These are phyloP conservation scores for Komagataella ulmi DNA, from an alignment of 805 yeast genomes.

Conservation along the genomic window DNA sequence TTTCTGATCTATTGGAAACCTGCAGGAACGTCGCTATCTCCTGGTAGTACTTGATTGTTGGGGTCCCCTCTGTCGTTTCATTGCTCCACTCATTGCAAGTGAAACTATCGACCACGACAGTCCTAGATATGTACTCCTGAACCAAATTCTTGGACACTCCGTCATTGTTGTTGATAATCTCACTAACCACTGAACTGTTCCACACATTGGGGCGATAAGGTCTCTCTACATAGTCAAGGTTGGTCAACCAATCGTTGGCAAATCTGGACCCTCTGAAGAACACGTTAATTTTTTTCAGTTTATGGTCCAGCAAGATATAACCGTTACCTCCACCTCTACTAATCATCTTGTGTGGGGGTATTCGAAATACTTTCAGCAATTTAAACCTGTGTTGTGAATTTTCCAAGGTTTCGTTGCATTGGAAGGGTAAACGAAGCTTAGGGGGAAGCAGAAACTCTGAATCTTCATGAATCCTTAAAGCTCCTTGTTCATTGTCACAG, in stretches of 20 bases:
- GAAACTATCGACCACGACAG: background rate
- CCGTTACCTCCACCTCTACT: conserved; percentile 11
- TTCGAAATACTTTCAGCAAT: conserved; percentile 4
- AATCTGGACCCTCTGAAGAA: conserved; percentile 9
- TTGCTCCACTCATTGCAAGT: background rate
- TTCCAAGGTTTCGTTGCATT: conserved; percentile 2
- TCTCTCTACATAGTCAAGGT: conserved; percentile 7
- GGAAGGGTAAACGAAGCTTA: conserved; percentile 4
- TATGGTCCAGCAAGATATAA: conserved; percentile 8
- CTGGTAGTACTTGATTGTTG: background rate
- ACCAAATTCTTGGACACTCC: background rate
- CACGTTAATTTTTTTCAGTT: conserved; percentile 3
- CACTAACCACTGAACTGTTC: background rate
- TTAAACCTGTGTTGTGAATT: conserved; percentile 2
- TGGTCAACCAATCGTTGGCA: conserved; percentile 9
- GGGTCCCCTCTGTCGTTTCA: background rate
- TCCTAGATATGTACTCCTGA: background rate
- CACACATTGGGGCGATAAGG: background rate
- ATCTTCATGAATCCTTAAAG: conserved; percentile 3
- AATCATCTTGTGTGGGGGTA: conserved; percentile 1
- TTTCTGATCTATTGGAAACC: background rate
- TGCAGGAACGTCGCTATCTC: background rate
- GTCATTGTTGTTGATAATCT: background rate
- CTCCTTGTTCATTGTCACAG: conserved; percentile 8
- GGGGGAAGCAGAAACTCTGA: conserved; percentile 5